Evolutionary conservation across 768 basidiomycete genomes (phyloP), one percentile per base, ranked within the genome.

Genomic region (Auriscalpium vulgare): DNA sequence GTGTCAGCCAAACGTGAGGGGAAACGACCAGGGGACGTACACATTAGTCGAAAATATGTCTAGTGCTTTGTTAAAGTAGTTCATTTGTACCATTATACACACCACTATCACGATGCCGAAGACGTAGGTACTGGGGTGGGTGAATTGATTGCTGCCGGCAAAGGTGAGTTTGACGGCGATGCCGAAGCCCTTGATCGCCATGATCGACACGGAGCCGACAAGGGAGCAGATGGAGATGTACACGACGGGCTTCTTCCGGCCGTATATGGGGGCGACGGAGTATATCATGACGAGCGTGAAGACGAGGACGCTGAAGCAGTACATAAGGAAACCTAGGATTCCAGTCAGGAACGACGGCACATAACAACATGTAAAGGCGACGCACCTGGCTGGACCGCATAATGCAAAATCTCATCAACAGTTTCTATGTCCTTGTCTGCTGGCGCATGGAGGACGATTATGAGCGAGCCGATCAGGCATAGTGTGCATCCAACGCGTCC

Each of bases 141-240:
- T 82, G 67, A 99, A 89, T 71, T 99, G 97, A 70, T 98, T 99
- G 67, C 91, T 90, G 47, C 95, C 95, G 10, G 82, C 79, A 56
- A 97, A 74, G 0, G 94, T 98, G 56, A 99, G 80, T 71, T 98
- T 98, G 65, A 99, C 81, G 2, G 97, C 95, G 48, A 97, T 86
- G 47, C 97, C 97, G 65, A 99, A 93, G 49, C 94, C 95, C 75
- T 99, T 99, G 78, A 97, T 89, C 44, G 93, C 88, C 97, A 99
- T 98, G 72, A 98, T 84, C n/a, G 92, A 93, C 46, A 99, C 84
- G 35, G 91, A 94, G 10, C 97, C 97, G 46, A 93, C 93, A 56
- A 97, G 70, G 10, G 95, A 97, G 71, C 97, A 98, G 65, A 99
- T 95, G 29, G 94, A 94, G 60, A 98, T 81, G 73, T 97, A 98